A percentile compares a stretch with the other conserved stretches of the same genome.
Conservation (phyloP, 2,329 filamentous ascomycete genomes). For the Penicillium sclerotigenum region DNA sequence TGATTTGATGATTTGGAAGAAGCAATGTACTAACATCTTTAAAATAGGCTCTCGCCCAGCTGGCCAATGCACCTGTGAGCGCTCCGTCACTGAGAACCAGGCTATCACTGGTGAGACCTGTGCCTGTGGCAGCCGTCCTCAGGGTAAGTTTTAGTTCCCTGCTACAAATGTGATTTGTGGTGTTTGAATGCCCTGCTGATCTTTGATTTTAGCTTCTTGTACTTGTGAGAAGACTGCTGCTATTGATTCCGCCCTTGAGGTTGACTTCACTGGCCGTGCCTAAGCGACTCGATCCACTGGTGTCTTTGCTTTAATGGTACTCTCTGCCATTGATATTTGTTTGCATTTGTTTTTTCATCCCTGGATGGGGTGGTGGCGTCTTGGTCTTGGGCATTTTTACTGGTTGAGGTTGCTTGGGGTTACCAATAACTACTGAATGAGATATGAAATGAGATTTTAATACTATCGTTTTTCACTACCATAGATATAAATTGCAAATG, state of each 20-base stretch:
- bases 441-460: background rate
- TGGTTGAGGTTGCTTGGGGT: background rate
- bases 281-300: constrained; percentile 6
- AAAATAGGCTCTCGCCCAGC: constrained; percentile 64
- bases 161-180: background rate
- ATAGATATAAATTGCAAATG: background rate
- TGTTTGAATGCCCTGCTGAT: constrained; percentile 14
- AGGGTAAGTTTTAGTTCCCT: constrained; percentile 52
- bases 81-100: constrained; percentile 68
- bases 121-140: constrained; percentile 71
- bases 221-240: constrained; percentile 75
- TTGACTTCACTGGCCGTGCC: constrained; percentile 75
- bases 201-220: constrained; percentile 56
- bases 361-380: constrained; percentile 2
- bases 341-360: constrained; percentile 11
- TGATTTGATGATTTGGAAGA: background rate
- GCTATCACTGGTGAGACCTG: constrained; percentile 61
- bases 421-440: background rate
- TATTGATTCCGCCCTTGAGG: constrained; percentile 65
- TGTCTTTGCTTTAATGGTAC: background rate
- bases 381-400: constrained; percentile 3
- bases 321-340: too few species aligned
- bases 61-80: constrained; percentile 77
- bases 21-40: background rate
- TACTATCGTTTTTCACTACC: background rate